Evolutionary conservation across 352 stramenopile genomes (phyloP).

Genomic region (Pythium chondricola): DNA sequence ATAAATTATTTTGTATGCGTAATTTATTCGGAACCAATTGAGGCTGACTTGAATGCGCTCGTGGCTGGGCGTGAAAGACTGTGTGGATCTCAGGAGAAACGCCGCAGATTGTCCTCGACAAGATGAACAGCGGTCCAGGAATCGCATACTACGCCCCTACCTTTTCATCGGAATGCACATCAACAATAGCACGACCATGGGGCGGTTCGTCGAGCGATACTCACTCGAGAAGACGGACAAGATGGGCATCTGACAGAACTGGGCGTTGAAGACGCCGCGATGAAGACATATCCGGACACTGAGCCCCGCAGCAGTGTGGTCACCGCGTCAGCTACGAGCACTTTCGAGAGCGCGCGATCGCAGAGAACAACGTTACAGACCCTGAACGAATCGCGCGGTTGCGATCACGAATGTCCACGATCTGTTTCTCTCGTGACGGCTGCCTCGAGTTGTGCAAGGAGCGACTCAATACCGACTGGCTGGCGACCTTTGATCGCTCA

Average conservation of each 20-base stretch:
- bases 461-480: neutral
- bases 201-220: constrained; percentile 9
- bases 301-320: constrained; percentile 1
- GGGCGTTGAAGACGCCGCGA: neutral
- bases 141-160: constrained; percentile 7
- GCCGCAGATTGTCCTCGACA: constrained; percentile 7
- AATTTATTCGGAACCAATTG: constrained; percentile 7
- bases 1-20: too few species aligned
- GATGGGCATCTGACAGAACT: constrained; percentile 11
- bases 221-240: constrained; percentile 1
- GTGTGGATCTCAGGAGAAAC: constrained; percentile 9
- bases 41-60: constrained; percentile 15
- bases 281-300: neutral
- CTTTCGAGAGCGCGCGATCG: constrained; percentile 1
- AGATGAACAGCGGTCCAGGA: too few species aligned
- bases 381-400: neutral
- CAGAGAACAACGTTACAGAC: constrained; percentile 6
- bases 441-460: constrained; percentile 2
- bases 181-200: constrained; percentile 1
- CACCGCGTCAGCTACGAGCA: constrained; percentile 1
- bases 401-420: constrained; percentile 1
- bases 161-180: constrained; percentile 8
- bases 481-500: constrained; percentile 13
- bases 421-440: constrained; percentile 9
- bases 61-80: constrained; percentile 12